phyloP scores from a whole-genome alignment of 192 early-diverging fungal species.

The Coemansia sp. region DNA sequence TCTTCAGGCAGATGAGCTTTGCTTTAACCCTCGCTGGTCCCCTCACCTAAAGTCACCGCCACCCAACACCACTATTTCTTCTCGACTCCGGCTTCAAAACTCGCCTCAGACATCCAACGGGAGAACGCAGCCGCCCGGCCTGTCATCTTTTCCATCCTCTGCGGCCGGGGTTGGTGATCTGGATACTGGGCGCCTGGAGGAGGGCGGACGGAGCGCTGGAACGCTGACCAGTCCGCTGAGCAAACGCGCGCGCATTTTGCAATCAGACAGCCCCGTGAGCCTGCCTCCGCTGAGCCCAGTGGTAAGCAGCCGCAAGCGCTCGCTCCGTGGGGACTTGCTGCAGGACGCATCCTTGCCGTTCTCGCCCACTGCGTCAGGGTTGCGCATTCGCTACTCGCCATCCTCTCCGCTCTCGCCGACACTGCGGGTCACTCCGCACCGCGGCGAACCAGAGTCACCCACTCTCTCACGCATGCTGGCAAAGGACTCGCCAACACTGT shows the following conservation, averaged over 20 bases:
- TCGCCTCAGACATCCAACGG: conserved; percentile 6
- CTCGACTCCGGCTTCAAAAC: conserved; percentile 30
- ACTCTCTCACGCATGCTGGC: conserved; percentile 35
- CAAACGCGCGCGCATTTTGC: conserved; percentile 43
- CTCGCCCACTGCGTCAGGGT: conserved; percentile 35
- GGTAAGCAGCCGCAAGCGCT: conserved; percentile 44
- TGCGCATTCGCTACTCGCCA: conserved; percentile 46
- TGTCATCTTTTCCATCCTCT: background rate
- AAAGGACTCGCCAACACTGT: conserved; percentile 26
- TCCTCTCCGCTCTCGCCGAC: conserved; percentile 47
- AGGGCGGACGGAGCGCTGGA: conserved; percentile 2
- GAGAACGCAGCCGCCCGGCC: background rate
- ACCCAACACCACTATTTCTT: conserved; percentile 40
- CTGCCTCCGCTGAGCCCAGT: conserved; percentile 52
- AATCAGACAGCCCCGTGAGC: conserved; percentile 43
- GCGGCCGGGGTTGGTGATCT: background rate
- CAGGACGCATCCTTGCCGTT: conserved; percentile 37
- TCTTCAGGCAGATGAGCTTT: conserved; percentile 50
- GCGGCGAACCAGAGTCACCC: conserved; percentile 48
- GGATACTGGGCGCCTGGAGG: background rate
- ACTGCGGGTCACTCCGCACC: conserved; percentile 23
- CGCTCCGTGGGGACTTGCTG: conserved; percentile 20
- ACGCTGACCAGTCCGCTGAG: conserved; percentile 32
- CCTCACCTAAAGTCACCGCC: conserved; percentile 48
- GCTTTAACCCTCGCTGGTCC: conserved; percentile 52